A percentile compares a stretch with the other conserved stretches of the same genome.
phyloP scores from a whole-genome alignment of 176 grass and related monocot species.

The Oryza meridionalis region DNA sequence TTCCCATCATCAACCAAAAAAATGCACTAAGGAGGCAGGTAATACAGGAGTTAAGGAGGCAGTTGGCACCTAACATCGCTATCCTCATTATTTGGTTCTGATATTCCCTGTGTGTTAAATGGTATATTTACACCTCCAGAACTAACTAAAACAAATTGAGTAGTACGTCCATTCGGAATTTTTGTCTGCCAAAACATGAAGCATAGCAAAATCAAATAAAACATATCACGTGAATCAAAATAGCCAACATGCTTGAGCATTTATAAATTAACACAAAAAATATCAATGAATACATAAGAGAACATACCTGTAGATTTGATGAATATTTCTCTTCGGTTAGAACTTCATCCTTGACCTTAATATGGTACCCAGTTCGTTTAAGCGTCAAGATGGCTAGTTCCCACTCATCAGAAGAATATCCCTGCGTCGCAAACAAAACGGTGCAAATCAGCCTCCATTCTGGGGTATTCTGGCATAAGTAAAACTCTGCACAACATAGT shows the following conservation, averaged over 20 bases:
- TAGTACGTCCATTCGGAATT: conserved; percentile 78
- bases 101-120: conserved; percentile 59
- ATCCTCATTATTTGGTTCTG: conserved; percentile 51
- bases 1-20: conserved; percentile 27
- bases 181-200: conserved; percentile 56
- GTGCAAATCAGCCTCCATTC: background rate
- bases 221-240: conserved; percentile 12
- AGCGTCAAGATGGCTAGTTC: conserved; percentile 53
- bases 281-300: conserved; percentile 6
- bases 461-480: background rate
- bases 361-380: conserved; percentile 56
- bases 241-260: conserved; percentile 6
- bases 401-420: conserved; percentile 71
- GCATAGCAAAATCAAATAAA: conserved; percentile 32
- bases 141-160: conserved; percentile 85
- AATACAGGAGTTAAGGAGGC: background rate
- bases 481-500: background rate
- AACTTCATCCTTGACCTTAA: conserved; percentile 53
- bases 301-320: conserved; percentile 55
- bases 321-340: conserved; percentile 86
- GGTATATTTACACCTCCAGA: conserved; percentile 64
- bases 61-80: conserved; percentile 61
- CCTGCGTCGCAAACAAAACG: conserved; percentile 28
- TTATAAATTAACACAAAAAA: background rate
- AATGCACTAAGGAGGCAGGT: background rate